These are phyloP conservation scores for Lentinula aciculospora DNA, from an alignment of 768 basidiomycete genomes.

Conservation along the genomic window DNA sequence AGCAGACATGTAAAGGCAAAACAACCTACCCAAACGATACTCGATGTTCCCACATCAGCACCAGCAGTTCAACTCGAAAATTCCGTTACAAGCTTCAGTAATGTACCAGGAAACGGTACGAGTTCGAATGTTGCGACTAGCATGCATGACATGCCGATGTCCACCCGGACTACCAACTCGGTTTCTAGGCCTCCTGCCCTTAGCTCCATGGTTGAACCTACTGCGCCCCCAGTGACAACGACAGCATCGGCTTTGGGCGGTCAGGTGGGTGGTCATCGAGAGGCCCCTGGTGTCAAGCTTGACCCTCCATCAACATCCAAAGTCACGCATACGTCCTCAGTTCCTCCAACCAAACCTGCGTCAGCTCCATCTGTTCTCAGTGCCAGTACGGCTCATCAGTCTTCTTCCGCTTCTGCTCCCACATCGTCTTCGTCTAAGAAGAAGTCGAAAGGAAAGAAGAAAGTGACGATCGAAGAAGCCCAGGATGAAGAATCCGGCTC, in stretches of 20 bases:
- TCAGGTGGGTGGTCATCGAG: background rate
- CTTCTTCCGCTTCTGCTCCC: background rate
- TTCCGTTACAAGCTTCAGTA: background rate
- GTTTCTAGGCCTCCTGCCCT: background rate
- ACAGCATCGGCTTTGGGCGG: background rate
- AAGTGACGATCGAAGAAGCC: conserved; percentile 7
- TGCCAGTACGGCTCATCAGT: too few relatives aligned
- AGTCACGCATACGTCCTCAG: background rate
- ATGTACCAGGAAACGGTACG: background rate
- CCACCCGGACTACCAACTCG: background rate
- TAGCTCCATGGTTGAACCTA: background rate
- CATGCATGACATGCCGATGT: background rate
- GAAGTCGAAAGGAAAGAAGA: conserved; percentile 8
- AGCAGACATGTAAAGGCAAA: background rate
- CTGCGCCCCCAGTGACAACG: background rate
- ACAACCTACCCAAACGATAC: background rate
- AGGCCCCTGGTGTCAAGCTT: background rate
- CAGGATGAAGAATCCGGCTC: background rate
- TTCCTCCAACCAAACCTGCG: background rate
- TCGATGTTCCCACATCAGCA: background rate
- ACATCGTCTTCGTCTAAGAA: conserved; percentile 2
- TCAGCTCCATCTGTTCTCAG: background rate
- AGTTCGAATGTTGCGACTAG: background rate
- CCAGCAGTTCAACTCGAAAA: background rate
- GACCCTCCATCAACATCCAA: background rate